Conservation (phyloP, 192 early-diverging fungal genomes). For the Tieghemiomyces parasiticus region DNA sequence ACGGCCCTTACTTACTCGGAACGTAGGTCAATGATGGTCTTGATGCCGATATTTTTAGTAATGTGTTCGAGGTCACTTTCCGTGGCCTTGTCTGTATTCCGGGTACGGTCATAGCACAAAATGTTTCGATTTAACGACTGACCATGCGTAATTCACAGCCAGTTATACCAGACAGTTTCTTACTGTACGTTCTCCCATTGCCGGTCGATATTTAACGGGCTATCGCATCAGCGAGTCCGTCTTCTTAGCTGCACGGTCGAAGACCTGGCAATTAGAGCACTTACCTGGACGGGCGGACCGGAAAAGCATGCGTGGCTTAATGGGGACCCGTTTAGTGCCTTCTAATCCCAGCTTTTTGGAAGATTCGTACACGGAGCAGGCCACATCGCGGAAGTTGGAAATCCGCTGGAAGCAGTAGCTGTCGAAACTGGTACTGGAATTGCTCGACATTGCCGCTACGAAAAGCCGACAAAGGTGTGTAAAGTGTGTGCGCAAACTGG, state of each 20-base stretch:
- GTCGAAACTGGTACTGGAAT: too few relatives aligned
- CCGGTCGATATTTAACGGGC: background rate
- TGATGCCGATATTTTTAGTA: background rate
- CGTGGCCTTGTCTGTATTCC: background rate
- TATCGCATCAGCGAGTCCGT: background rate
- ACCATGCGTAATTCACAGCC: background rate
- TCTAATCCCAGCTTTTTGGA: background rate
- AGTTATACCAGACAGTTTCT: background rate
- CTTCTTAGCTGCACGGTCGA: background rate
- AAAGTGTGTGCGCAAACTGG: too few relatives aligned
- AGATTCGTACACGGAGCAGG: background rate
- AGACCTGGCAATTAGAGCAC: background rate
- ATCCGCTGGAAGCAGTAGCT: background rate
- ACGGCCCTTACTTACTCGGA: too few relatives aligned
- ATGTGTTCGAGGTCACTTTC: background rate
- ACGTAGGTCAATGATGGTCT: constrained; percentile 8
- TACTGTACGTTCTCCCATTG: background rate
- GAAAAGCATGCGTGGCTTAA: background rate
- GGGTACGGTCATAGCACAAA: background rate
- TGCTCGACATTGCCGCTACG: background rate
- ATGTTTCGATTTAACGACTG: background rate
- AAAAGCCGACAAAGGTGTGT: too few relatives aligned
- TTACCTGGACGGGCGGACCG: background rate
- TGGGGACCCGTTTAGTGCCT: background rate
- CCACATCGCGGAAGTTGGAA: constrained; percentile 10